phyloP scores from a whole-genome alignment of 805 yeast species.

The Wilhelminamyces savonicus region DNA sequence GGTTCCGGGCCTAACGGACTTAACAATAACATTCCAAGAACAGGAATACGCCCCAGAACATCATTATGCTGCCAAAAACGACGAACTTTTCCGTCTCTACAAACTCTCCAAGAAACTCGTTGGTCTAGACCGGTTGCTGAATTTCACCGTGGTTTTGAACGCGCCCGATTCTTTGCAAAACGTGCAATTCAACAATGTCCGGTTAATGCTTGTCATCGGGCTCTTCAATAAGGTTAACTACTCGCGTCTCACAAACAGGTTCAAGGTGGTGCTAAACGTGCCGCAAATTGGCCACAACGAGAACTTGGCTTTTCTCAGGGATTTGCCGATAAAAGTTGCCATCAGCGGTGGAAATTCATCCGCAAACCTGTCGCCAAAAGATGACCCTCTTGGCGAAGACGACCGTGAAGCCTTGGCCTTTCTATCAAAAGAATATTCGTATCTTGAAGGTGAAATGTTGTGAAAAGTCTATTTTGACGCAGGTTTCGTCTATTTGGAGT shows the following conservation, averaged over 20 bases:
- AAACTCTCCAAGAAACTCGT: slow-evolving; percentile 3
- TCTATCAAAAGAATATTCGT: neutral
- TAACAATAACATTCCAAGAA: too few species aligned
- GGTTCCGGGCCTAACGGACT: too few species aligned
- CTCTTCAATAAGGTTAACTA: slow-evolving; percentile 9
- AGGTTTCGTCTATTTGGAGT: too few species aligned
- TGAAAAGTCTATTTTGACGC: too few species aligned
- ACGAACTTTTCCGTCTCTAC: slow-evolving; percentile 5
- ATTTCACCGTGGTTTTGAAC: slow-evolving; percentile 6
- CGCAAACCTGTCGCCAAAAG: too few species aligned
- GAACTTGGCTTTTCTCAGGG: slow-evolving; percentile 7
- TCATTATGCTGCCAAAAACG: too few species aligned
- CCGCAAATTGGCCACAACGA: slow-evolving; percentile 6
- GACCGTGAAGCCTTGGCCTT: too few species aligned
- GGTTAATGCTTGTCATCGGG: slow-evolving; percentile 6
- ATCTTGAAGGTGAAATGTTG: too few species aligned
- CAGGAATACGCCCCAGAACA: too few species aligned
- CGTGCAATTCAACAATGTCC: slow-evolving; percentile 5
- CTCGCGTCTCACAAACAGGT: slow-evolving; percentile 3
- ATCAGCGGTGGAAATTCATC: too few species aligned
- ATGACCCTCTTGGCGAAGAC: too few species aligned
- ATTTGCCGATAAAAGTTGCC: slow-evolving; percentile 7
- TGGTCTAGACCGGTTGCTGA: slow-evolving; percentile 2
- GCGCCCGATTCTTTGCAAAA: slow-evolving; percentile 4
- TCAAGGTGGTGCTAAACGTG: slow-evolving; percentile 5